Evolutionary conservation across 208 protist species (phyloP).

Genomic region (Naegleria gruberi): DNA sequence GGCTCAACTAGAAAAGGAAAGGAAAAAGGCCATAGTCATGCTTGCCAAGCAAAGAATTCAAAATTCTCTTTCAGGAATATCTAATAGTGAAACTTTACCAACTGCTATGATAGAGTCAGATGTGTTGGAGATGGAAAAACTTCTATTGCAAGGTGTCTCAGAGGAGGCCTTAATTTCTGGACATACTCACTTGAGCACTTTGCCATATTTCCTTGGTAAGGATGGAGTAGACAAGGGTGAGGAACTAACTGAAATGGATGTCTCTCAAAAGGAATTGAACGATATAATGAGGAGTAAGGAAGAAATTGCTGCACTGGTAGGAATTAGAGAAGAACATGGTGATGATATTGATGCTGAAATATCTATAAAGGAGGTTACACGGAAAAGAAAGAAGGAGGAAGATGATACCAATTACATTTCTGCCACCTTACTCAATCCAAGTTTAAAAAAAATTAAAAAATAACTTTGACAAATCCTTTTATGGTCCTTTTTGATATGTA

Average conservation of each 20-base stretch:
- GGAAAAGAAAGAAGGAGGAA: not conserved
- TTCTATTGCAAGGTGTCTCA: not conserved
- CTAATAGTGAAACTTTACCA: not conserved
- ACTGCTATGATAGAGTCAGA: not conserved
- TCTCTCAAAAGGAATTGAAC: not conserved
- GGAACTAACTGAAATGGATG: not conserved
- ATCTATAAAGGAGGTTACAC: not conserved
- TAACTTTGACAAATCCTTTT: no score
- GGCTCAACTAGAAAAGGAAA: not conserved
- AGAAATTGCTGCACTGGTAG: not conserved
- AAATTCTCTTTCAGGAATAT: not conserved
- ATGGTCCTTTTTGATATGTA: no score
- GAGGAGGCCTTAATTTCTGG: not conserved
- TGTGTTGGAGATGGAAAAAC: not conserved
- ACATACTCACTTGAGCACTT: not conserved
- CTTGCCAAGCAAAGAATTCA: not conserved
- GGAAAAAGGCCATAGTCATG: not conserved
- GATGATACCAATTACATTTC: not conserved
- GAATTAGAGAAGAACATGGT: not conserved
- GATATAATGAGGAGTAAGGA: not conserved
- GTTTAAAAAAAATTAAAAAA: not conserved
- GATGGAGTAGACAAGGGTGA: not conserved
- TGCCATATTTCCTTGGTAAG: not conserved
- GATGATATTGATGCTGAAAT: not conserved
- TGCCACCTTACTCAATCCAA: not conserved